A percentile compares a stretch with the other conserved stretches of the same genome.
Conservation (phyloP, 768 basidiomycete species). For the Rhizopogon sp. region DNA sequence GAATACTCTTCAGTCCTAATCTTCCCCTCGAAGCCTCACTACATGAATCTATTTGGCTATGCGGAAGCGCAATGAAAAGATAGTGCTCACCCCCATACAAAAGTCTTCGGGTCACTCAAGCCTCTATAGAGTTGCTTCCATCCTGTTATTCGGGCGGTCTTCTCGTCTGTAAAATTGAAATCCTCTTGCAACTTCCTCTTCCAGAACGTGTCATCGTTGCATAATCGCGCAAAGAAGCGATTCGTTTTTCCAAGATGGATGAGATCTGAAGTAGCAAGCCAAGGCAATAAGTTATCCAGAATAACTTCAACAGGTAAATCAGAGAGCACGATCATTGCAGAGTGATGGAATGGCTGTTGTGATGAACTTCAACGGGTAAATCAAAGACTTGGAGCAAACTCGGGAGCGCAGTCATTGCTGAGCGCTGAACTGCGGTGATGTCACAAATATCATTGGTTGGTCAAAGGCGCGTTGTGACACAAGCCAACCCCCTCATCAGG, state of each 20-base stretch:
- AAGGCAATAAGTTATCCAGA: conserved; percentile 65
- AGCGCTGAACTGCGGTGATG: conserved; percentile 9
- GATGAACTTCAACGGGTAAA: conserved; percentile 59
- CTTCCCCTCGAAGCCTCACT: conserved; percentile 64
- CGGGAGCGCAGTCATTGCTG: conserved; percentile 27
- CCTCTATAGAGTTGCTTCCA: conserved; percentile 80
- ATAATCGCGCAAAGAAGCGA: conserved; percentile 55
- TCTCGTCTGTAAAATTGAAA: conserved; percentile 71
- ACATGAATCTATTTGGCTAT: conserved; percentile 4
- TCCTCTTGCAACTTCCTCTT: conserved; percentile 60
- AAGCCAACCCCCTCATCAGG: too few relatives aligned
- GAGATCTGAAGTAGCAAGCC: conserved; percentile 50
- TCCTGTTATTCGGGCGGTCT: conserved; percentile 69
- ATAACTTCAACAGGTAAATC: conserved; percentile 75
- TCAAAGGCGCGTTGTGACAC: too few relatives aligned
- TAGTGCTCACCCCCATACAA: conserved; percentile 55
- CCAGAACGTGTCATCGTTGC: conserved; percentile 78
- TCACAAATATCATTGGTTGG: neutral
- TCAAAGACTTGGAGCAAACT: conserved; percentile 17
- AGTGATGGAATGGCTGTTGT: conserved; percentile 39
- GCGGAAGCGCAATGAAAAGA: neutral
- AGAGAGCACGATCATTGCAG: conserved; percentile 34
- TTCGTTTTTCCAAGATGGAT: conserved; percentile 56
- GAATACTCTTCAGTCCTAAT: conserved; percentile 47
- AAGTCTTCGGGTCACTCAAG: conserved; percentile 48